Evolutionary conservation across 2,329 filamentous ascomycete genomes (phyloP).

Genomic region (Pyrenochaeta sp.): DNA sequence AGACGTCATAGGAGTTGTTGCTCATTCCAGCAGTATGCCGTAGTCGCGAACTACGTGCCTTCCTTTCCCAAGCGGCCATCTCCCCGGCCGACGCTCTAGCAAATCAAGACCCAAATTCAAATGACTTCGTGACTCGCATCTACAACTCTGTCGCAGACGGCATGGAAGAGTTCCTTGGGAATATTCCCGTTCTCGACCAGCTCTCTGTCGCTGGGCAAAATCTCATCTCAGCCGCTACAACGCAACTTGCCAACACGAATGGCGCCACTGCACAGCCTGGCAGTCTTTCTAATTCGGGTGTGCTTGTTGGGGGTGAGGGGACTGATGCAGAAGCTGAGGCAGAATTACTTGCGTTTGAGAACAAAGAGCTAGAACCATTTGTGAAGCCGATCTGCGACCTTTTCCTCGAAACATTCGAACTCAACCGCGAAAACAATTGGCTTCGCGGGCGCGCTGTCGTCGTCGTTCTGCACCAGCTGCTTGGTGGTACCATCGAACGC

Average conservation of each 20-base stretch:
- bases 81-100: conserved; percentile 69
- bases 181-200: conserved; percentile 94
- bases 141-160: conserved; percentile 98
- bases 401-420: conserved; percentile 93
- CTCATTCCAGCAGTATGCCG: conserved; percentile 92
- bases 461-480: conserved; percentile 92
- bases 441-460: conserved; percentile 93
- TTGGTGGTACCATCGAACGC: conserved; percentile 94
- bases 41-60: conserved; percentile 88
- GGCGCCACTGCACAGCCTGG: conserved; percentile 22
- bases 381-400: conserved; percentile 98
- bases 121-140: conserved; percentile 89
- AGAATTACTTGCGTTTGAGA: conserved; percentile 91
- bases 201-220: conserved; percentile 92
- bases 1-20: conserved; percentile 69
- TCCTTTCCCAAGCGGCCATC: conserved; percentile 86
- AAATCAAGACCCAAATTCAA: conserved; percentile 67
- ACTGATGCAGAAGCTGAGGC: conserved; percentile 83
- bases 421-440: conserved; percentile 97
- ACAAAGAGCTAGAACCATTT: conserved; percentile 82
- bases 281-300: conserved; percentile 18
- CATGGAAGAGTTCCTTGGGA: conserved; percentile 97
- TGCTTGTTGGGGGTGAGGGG: conserved; percentile 55
- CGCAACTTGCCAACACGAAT: conserved; percentile 55
- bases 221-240: conserved; percentile 76